A percentile compares a stretch with the other conserved stretches of the same genome.
Conservation (phyloP, 495 filamentous ascomycete genomes). For the Aspergillus indologenus region DNA sequence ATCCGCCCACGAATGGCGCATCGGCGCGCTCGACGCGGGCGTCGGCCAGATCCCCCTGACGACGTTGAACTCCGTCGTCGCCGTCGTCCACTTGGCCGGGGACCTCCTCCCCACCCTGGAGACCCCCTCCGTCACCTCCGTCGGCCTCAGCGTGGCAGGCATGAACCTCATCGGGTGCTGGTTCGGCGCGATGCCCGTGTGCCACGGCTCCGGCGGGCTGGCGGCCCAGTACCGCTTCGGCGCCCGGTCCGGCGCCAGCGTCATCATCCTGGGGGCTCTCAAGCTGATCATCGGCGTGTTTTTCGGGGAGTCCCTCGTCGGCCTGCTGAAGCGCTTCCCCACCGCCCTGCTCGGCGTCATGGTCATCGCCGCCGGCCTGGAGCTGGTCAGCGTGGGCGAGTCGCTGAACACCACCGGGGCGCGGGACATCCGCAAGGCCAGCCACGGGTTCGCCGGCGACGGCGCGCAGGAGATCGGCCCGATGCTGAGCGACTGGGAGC, state of each 20-base stretch:
- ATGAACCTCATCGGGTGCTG: conserved; percentile 86
- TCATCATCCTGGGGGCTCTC: conserved; percentile 72
- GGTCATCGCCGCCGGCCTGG: conserved; percentile 83
- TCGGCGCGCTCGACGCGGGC: conserved; percentile 56
- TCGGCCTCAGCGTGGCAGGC: conserved; percentile 73
- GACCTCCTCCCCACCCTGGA: conserved; percentile 69
- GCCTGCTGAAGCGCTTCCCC: conserved; percentile 68
- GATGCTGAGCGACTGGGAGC: conserved; percentile 56
- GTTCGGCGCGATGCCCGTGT: conserved; percentile 95
- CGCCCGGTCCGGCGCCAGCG: conserved; percentile 77
- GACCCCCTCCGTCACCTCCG: conserved; percentile 62
- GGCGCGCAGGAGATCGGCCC: conserved; percentile 34
- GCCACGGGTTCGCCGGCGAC: conserved; percentile 33
- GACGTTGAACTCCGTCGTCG: conserved; percentile 85
- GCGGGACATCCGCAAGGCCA: conserved; percentile 50
- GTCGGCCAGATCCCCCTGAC: conserved; percentile 88
- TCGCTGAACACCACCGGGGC: conserved; percentile 69
- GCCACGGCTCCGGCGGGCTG: conserved; percentile 87
- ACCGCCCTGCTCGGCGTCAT: conserved; percentile 74
- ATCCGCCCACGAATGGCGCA: conserved; percentile 39
- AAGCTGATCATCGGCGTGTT: conserved; percentile 75
- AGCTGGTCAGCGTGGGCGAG: conserved; percentile 79
- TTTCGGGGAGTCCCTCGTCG: conserved; percentile 65
- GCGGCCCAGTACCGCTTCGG: conserved; percentile 90
- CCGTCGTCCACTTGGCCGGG: conserved; percentile 68